phyloP scores from a whole-genome alignment of 768 basidiomycete genomes.

The Coprinopsis marcescibilis region DNA sequence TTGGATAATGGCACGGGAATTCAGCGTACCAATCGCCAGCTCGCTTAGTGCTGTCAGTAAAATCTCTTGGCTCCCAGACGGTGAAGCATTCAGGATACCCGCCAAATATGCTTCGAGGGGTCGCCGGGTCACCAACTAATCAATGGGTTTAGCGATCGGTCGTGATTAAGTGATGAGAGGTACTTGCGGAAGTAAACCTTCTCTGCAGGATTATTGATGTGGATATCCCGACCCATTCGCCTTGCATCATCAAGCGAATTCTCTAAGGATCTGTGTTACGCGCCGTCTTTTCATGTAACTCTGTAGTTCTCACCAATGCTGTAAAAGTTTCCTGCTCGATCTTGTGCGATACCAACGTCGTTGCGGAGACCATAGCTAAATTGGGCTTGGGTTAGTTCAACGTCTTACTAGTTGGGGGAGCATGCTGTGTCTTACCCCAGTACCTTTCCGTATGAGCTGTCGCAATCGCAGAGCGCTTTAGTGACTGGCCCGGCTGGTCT shows the following conservation, averaged over 20 bases:
- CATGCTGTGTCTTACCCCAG: slow-evolving; percentile 7
- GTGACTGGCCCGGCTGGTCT: background rate
- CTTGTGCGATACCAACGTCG: slow-evolving; percentile 14
- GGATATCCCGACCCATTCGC: slow-evolving; percentile 12
- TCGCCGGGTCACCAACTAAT: slow-evolving; percentile 12
- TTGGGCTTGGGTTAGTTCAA: background rate
- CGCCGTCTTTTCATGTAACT: background rate
- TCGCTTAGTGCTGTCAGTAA: slow-evolving; percentile 11
- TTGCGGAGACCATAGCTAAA: slow-evolving; percentile 14
- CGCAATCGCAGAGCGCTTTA: too few species aligned
- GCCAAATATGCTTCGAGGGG: slow-evolving; percentile 8
- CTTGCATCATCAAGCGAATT: slow-evolving; percentile 14
- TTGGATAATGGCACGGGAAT: background rate
- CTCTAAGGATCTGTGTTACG: slow-evolving; percentile 5
- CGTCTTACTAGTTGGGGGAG: too few species aligned
- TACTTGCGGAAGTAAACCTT: slow-evolving; percentile 12
- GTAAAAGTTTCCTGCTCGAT: slow-evolving; percentile 13
- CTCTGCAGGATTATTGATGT: slow-evolving; percentile 16
- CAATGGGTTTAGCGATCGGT: background rate
- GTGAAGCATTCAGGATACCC: slow-evolving; percentile 16
- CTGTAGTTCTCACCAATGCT: slow-evolving; percentile 9
- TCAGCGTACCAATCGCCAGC: slow-evolving; percentile 11
- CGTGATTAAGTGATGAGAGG: background rate
- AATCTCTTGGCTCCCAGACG: slow-evolving; percentile 10
- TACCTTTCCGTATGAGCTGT: slow-evolving; percentile 3